A percentile compares a stretch with the other conserved stretches of the same genome.
phyloP scores from a whole-genome alignment of 768 basidiomycete species.

The Boletus barrowsii region DNA sequence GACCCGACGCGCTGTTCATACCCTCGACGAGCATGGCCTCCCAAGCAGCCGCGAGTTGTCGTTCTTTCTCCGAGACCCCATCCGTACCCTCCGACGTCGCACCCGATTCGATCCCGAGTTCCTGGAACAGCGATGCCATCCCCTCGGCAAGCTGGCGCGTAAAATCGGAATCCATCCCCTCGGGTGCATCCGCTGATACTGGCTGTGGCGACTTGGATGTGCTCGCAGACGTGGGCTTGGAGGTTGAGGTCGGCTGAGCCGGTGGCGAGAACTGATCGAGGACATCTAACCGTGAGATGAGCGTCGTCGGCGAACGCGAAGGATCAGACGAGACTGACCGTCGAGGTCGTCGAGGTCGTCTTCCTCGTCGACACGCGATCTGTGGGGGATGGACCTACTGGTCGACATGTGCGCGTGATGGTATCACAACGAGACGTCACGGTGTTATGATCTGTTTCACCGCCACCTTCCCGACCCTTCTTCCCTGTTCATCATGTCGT shows the following conservation, averaged over 20 bases:
- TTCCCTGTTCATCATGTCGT: constrained; percentile 8
- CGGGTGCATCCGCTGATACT: constrained; percentile 1
- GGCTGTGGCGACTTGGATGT: constrained; percentile 16
- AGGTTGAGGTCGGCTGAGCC: background rate
- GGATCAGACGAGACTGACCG: constrained; percentile 28
- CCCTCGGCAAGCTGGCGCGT: constrained; percentile 38
- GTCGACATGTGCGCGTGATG: background rate
- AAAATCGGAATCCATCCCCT: constrained; percentile 32
- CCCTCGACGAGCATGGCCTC: constrained; percentile 67
- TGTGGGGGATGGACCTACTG: constrained; percentile 5
- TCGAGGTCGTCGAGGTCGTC: constrained; percentile 42
- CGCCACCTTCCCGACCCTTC: no score
- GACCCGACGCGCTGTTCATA: constrained; percentile 39
- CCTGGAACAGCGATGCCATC: constrained; percentile 43
- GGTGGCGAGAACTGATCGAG: constrained; percentile 42
- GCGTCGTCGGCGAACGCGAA: background rate
- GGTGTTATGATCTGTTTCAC: background rate
- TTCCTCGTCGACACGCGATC: constrained; percentile 31
- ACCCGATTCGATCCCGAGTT: constrained; percentile 12
- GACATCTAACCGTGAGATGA: constrained; percentile 38
- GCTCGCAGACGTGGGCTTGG: constrained; percentile 15
- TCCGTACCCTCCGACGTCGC: constrained; percentile 11
- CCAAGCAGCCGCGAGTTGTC: constrained; percentile 57
- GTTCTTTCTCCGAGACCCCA: constrained; percentile 29
- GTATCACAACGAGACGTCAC: no score